Base-by-base conservation (phyloP, 257 asterid genomes). In the Fraxinus anomala region DNA sequence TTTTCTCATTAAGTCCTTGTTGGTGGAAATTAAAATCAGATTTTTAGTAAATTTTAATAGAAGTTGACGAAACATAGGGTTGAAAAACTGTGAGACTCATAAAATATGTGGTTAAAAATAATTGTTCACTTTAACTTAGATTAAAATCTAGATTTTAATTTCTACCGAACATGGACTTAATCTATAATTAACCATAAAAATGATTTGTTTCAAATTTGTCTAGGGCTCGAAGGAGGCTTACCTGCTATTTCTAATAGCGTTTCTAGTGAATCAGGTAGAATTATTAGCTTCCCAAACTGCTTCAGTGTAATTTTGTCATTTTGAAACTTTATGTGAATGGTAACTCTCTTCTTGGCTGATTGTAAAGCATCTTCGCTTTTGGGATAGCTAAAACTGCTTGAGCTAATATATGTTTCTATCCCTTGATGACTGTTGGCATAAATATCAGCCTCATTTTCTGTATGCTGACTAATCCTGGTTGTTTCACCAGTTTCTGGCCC, bases 171-270 rank as follows among this genome's bases (percentile, higher is more conserved):
- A 33, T 2, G 36, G 6, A 33, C 36, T 11, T 30, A 59, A 13
- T 23, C 9, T 23, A n/a, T 54, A 4, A 11, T 36, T 31, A 26
- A 30, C 54, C 16, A 17, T 63, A 30, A 5, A 49, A 1, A 19
- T 63, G 7, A 16, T 61, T 34, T 37, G 13, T 4, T 59, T 73
- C 28, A 36, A 34, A 17, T 24, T 39, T 33, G 40, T 61, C 19
- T 75, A 14, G 40, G 72, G 26, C 61, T 37, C 34, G 77, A 68
- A 54, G 6, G 17, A 39, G 39, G 73, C 78, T 23, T 90, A 94
- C 98, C 92, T 82, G 97, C 97, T 77, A 87, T 63, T 73, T 56
- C 80, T 86, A 91, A 91, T 26, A 94, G 90, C 80, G 83, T 93
- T 63, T 80, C 76, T 31, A 88, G 76, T 2, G 98, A 89, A 87